A percentile compares a stretch with the other conserved stretches of the same genome.
Conservation (phyloP, 768 basidiomycete genomes). For the Harrya chromipes region DNA sequence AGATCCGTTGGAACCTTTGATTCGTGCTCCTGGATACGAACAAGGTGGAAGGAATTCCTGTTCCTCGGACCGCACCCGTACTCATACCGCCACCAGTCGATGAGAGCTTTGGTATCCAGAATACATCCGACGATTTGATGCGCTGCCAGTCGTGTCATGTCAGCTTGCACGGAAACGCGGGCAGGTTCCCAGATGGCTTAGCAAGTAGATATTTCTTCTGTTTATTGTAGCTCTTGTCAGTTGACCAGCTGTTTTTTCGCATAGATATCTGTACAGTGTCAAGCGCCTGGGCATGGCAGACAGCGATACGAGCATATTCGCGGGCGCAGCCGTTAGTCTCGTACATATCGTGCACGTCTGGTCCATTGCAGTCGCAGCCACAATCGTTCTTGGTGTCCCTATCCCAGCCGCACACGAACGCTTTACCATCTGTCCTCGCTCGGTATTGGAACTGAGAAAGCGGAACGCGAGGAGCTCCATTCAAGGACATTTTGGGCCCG, state of each 20-base stretch:
- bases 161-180: neutral
- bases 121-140: neutral
- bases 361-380: constrained; percentile 19
- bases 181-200: neutral
- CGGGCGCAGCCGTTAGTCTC: constrained; percentile 13
- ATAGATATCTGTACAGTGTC: constrained; percentile 4
- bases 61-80: constrained; percentile 8
- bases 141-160: neutral
- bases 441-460: constrained; percentile 23
- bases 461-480: constrained; percentile 20
- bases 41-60: constrained; percentile 2
- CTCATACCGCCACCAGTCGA: neutral
- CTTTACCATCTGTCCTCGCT: constrained; percentile 21
- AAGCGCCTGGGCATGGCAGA: neutral
- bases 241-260: neutral
- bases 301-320: neutral
- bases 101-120: neutral
- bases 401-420: constrained; percentile 16
- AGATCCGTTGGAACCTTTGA: neutral
- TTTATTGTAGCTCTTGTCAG: neutral
- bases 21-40: neutral
- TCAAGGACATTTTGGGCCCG: constrained; percentile 20
- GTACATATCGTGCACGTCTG: constrained; percentile 21
- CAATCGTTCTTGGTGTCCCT: constrained; percentile 12
- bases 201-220: constrained; percentile 5